Evolutionary conservation across 495 filamentous ascomycete species (phyloP).

Genomic region (Haplographium delicatum): DNA sequence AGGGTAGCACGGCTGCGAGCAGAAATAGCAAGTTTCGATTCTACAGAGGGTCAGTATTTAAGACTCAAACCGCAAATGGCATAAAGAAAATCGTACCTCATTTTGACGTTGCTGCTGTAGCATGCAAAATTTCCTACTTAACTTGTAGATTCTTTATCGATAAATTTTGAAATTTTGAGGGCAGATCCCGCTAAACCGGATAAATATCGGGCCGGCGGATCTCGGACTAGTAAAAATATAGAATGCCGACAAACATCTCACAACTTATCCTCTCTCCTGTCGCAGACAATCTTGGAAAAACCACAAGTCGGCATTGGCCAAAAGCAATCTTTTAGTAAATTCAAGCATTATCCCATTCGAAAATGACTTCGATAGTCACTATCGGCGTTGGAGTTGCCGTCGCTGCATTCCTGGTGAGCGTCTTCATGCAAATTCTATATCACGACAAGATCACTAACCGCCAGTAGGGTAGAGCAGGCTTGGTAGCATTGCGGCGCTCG

Average conservation of each 20-base stretch:
- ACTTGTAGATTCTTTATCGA: no score
- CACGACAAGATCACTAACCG: constrained; percentile 7
- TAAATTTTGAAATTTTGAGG: no score
- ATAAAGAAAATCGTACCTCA: constrained; percentile 31
- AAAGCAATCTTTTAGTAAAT: no score
- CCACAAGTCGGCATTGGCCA: no score
- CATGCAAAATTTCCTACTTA: constrained; percentile 20
- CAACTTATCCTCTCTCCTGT: no score
- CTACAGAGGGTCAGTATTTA: constrained; percentile 29
- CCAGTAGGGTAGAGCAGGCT: constrained; percentile 77
- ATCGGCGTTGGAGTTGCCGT: constrained; percentile 73
- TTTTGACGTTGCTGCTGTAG: constrained; percentile 24
- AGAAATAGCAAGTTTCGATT: constrained; percentile 91
- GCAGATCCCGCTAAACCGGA: no score
- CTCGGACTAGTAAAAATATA: no score
- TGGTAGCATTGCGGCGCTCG: constrained; percentile 81
- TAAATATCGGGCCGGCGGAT: no score
- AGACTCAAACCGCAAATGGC: no score
- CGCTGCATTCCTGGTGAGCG: constrained; percentile 71
- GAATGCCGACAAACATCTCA: no score
- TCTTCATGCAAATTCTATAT: background rate
- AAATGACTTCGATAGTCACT: constrained; percentile 69
- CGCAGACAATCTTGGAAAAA: no score
- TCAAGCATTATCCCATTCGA: background rate
- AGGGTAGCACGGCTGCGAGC: constrained; percentile 79